These are phyloP conservation scores for Pachysandra terminalis DNA, from an alignment of 164 flowering plant species.

Conservation along the genomic window DNA sequence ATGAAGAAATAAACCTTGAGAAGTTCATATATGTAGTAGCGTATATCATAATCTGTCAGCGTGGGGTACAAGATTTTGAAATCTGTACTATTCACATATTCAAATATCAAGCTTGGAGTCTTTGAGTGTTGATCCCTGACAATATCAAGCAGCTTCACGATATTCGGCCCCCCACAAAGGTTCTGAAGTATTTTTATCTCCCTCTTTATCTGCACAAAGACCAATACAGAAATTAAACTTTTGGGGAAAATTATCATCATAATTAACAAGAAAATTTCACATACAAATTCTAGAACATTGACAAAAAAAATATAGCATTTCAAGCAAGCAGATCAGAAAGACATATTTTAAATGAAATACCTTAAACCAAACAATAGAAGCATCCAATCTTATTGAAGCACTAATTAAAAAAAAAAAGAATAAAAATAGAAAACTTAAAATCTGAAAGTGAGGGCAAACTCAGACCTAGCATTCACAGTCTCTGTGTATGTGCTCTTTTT, in stretches of 20 bases:
- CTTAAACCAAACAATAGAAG: too few species aligned
- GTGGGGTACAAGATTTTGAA: constrained; percentile 72
- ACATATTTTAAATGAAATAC: too few species aligned
- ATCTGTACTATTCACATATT: constrained; percentile 73
- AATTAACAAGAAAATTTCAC: background rate
- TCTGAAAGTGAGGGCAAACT: too few species aligned
- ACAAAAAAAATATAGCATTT: background rate
- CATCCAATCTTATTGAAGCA: too few species aligned
- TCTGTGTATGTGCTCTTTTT: too few species aligned
- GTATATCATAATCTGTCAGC: constrained; percentile 70
- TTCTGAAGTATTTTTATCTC: constrained; percentile 88
- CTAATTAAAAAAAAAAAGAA: too few species aligned
- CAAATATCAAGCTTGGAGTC: constrained; percentile 75
- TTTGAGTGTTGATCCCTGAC: constrained; percentile 75
- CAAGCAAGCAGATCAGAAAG: background rate
- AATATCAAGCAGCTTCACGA: constrained; percentile 71
- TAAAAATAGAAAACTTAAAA: too few species aligned
- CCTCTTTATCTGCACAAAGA: constrained; percentile 67
- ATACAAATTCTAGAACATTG: background rate
- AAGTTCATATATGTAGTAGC: constrained; percentile 79
- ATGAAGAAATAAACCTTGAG: constrained; percentile 46
- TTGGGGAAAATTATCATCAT: background rate
- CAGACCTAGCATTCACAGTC: too few species aligned
- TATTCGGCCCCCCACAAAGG: constrained; percentile 83
- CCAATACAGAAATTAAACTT: constrained; percentile 7